Evolutionary conservation across 2,329 filamentous ascomycete genomes (phyloP).

Genomic region (Pseudopyrenochaeta lycopersici): DNA sequence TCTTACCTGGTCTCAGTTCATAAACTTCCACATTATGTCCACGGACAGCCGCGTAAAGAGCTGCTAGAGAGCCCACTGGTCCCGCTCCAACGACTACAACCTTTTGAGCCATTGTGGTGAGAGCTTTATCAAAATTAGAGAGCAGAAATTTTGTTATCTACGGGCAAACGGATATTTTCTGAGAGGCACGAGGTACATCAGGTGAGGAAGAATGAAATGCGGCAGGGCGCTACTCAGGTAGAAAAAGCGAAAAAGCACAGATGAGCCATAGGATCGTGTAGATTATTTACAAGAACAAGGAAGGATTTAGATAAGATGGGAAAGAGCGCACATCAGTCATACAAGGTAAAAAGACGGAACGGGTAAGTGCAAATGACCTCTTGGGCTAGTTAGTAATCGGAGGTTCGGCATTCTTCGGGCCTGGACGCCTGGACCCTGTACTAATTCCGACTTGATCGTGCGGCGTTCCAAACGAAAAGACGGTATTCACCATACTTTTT

Average conservation of each 20-base stretch:
- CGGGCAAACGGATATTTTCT: not conserved
- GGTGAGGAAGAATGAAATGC: not conserved
- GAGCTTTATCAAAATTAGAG: slow-evolving; percentile 1
- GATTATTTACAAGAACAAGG: slow-evolving; percentile 8
- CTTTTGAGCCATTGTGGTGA: slow-evolving; percentile 62
- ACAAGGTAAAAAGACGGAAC: slow-evolving; percentile 21
- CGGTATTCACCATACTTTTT: slow-evolving; percentile 15
- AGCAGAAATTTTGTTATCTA: slow-evolving; percentile 3
- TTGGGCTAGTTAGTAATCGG: slow-evolving; percentile 27
- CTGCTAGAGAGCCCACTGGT: slow-evolving; percentile 90
- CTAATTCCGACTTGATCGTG: slow-evolving; percentile 16
- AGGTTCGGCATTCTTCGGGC: slow-evolving; percentile 20
- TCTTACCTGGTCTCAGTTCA: slow-evolving; percentile 86
- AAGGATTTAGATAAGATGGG: slow-evolving; percentile 12
- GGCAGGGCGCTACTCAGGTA: no score
- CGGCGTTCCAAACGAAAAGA: slow-evolving; percentile 17
- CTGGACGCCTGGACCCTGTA: slow-evolving; percentile 19
- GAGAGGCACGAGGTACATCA: slow-evolving; percentile 2
- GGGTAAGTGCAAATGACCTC: slow-evolving; percentile 20
- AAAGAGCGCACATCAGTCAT: slow-evolving; percentile 4
- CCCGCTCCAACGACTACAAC: slow-evolving; percentile 89
- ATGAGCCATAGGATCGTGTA: not conserved
- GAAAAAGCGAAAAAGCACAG: not conserved
- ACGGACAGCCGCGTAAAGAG: slow-evolving; percentile 87
- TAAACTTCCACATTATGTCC: slow-evolving; percentile 94